Percentiles rank a stretch among this genome's conserved stretches.
phyloP scores from a whole-genome alignment of 345 rosid species.

The Alliaria petiolata region DNA sequence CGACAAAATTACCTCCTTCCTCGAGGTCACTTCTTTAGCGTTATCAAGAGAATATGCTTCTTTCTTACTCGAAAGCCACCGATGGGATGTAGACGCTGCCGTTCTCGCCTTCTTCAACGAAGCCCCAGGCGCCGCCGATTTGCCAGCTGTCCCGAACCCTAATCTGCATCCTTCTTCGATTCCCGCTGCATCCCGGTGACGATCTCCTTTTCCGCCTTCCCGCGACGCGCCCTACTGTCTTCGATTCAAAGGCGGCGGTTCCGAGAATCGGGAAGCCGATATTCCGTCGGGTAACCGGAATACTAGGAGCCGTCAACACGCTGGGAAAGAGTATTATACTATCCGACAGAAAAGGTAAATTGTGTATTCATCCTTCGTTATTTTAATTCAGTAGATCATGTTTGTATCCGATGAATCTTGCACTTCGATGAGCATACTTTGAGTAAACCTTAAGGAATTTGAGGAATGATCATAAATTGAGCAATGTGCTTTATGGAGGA shows the following conservation, averaged over 20 bases:
- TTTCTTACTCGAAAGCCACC: constrained; percentile 86
- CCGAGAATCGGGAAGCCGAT: constrained; percentile 6
- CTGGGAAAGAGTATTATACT: constrained; percentile 64
- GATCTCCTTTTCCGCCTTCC: constrained; percentile 56
- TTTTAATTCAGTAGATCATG: neutral
- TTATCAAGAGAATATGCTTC: constrained; percentile 71
- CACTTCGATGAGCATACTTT: neutral
- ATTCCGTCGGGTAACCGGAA: constrained; percentile 41
- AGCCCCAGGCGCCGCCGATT: neutral
- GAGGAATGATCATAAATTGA: neutral
- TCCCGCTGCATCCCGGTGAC: constrained; percentile 42
- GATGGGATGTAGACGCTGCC: constrained; percentile 87
- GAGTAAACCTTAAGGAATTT: neutral
- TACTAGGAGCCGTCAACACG: constrained; percentile 42
- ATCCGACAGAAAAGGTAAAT: constrained; percentile 85
- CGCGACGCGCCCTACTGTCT: constrained; percentile 47
- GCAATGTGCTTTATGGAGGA: neutral
- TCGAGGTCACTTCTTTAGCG: constrained; percentile 89
- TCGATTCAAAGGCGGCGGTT: constrained; percentile 46
- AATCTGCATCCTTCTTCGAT: constrained; percentile 20
- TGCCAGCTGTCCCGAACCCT: constrained; percentile 14
- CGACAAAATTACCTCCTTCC: constrained; percentile 53
- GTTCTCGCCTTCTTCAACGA: constrained; percentile 77
- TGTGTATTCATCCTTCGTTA: neutral
- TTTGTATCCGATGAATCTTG: neutral